Conservation (phyloP, 768 basidiomycete species). For the Clitopilus passeckerianus region DNA sequence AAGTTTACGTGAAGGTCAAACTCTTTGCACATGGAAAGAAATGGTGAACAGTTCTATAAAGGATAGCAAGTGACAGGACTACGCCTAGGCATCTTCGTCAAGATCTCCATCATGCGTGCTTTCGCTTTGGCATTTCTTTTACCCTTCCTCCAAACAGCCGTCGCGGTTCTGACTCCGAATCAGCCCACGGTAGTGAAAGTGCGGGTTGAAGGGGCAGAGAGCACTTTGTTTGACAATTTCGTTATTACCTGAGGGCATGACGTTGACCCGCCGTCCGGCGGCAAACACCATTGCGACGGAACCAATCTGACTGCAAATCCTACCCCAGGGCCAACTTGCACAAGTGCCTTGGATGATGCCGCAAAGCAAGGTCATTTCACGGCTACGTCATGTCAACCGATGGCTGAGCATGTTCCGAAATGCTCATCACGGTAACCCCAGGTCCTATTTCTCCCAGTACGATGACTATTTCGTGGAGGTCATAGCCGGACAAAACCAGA, state of each 20-base stretch:
- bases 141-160: neutral
- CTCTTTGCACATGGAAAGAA: no score
- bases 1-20: no score
- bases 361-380: slow-evolving; percentile 25
- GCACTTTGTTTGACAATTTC: slow-evolving; percentile 33
- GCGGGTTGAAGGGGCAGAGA: slow-evolving; percentile 31
- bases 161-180: neutral
- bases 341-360: slow-evolving; percentile 39
- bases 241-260: slow-evolving; percentile 35
- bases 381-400: slow-evolving; percentile 20
- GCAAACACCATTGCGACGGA: slow-evolving; percentile 38
- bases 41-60: no score
- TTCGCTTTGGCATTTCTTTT: neutral
- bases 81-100: neutral
- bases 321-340: slow-evolving; percentile 33
- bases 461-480: slow-evolving; percentile 39
- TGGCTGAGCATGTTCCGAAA: neutral
- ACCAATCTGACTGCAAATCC: slow-evolving; percentile 30
- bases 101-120: neutral
- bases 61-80: no score
- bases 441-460: slow-evolving; percentile 27
- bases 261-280: slow-evolving; percentile 31
- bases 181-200: slow-evolving; percentile 21
- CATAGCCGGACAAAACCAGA: slow-evolving; percentile 26
- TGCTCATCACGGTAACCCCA: slow-evolving; percentile 5